phyloP scores from a whole-genome alignment of 805 yeast genomes.

The Jamesozyma gamospora region DNA sequence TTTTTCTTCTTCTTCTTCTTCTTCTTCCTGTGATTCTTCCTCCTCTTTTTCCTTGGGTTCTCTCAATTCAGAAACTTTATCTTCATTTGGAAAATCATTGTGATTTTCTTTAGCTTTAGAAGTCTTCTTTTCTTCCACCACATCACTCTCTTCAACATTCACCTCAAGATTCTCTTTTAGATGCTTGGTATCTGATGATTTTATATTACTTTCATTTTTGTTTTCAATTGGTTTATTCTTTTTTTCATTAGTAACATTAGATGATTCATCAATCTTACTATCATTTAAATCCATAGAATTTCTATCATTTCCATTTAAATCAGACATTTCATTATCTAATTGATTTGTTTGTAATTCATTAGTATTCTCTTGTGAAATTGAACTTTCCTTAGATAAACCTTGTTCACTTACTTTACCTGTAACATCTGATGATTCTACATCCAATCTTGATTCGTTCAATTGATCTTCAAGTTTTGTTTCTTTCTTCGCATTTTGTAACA shows the following conservation, averaged over 20 bases:
- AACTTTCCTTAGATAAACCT: no score
- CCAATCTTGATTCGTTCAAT: background rate
- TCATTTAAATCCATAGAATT: no score
- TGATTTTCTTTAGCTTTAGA: background rate
- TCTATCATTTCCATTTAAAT: no score
- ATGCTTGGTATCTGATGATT: no score
- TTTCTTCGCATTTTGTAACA: constrained; percentile 29
- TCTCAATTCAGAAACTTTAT: no score
- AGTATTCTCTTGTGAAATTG: no score
- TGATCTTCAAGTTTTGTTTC: background rate
- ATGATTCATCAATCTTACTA: background rate
- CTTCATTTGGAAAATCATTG: background rate
- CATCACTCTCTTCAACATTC: background rate
- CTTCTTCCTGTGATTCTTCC: constrained; percentile 1
- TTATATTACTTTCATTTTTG: constrained; percentile 4
- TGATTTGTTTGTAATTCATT: no score
- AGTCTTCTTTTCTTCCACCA: background rate
- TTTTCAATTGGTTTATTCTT: background rate
- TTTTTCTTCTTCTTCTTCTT: background rate
- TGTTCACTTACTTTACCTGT: no score
- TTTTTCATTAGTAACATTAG: no score
- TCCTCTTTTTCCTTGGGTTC: constrained; percentile 3
- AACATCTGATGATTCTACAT: no score
- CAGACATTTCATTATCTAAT: no score
- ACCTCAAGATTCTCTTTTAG: background rate